Percentiles rank a stretch among this genome's conserved stretches.
These are phyloP conservation scores for Citrus reticulata DNA, from an alignment of 345 rosid genomes.

Conservation along the genomic window DNA sequence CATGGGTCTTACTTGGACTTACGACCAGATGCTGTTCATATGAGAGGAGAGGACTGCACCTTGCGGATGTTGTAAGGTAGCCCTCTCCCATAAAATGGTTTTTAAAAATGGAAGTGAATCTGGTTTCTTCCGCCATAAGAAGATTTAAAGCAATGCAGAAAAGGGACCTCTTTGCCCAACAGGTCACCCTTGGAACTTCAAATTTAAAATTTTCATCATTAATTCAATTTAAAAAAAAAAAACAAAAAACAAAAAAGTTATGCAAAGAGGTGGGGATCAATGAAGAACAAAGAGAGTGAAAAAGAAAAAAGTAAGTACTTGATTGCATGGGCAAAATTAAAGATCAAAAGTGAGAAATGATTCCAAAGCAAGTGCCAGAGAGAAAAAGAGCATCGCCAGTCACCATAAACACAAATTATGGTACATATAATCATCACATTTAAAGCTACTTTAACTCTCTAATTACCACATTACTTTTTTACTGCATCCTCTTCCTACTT, in stretches of 20 bases:
- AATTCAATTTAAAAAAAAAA: no score
- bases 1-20: no score
- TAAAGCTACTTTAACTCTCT: background rate
- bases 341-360: conserved; percentile 25
- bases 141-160: no score
- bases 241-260: background rate
- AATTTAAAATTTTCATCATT: no score
- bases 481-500: background rate
- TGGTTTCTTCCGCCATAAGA: no score
- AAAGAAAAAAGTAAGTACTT: conserved; percentile 13
- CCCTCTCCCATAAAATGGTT: no score
- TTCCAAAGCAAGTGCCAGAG: background rate
- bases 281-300: background rate
- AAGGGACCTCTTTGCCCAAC: no score
- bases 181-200: no score
- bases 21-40: no score
- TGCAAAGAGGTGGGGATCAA: background rate
- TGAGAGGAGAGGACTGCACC: no score
- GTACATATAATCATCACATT: background rate
- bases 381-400: background rate
- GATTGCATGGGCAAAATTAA: conserved; percentile 29
- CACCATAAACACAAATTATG: background rate
- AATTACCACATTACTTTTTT: background rate
- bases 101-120: no score
- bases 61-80: no score